Evolutionary conservation across 2,329 filamentous ascomycete genomes (phyloP).

Genomic region (Rhytidhysteron rufulum): DNA sequence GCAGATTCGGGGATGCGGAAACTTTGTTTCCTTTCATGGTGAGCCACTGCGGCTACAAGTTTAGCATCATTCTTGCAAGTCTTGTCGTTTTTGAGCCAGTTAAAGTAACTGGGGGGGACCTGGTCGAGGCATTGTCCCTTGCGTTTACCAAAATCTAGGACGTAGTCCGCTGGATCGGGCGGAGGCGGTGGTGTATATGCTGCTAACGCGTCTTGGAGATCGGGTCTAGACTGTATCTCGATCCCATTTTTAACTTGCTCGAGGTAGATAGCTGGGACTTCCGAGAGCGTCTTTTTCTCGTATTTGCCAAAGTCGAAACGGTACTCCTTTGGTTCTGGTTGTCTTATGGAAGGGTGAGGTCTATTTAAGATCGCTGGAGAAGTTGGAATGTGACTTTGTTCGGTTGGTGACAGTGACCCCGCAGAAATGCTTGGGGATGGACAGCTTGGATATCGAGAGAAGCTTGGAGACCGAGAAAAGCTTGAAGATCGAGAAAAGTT

Average conservation of each 20-base stretch:
- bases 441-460: background rate
- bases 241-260: constrained; percentile 4
- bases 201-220: constrained; percentile 1
- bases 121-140: background rate
- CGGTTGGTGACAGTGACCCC: background rate
- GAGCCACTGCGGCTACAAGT: background rate
- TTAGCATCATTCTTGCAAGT: background rate
- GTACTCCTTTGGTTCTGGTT: background rate
- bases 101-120: background rate
- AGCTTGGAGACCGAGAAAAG: background rate
- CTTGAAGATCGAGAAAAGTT: background rate
- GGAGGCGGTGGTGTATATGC: background rate
- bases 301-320: constrained; percentile 2
- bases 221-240: constrained; percentile 3
- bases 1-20: background rate
- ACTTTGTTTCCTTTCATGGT: background rate
- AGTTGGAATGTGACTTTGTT: no score
- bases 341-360: background rate
- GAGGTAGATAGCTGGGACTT: constrained; percentile 4
- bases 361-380: background rate
- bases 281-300: constrained; percentile 1
- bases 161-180: background rate
- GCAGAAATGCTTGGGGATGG: background rate
- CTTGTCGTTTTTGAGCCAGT: background rate
- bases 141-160: background rate